Percentiles rank a stretch among this genome's conserved stretches.
Evolutionary conservation across 768 basidiomycete genomes (phyloP).

Genomic region (Pulveroboletus ravenelii): DNA sequence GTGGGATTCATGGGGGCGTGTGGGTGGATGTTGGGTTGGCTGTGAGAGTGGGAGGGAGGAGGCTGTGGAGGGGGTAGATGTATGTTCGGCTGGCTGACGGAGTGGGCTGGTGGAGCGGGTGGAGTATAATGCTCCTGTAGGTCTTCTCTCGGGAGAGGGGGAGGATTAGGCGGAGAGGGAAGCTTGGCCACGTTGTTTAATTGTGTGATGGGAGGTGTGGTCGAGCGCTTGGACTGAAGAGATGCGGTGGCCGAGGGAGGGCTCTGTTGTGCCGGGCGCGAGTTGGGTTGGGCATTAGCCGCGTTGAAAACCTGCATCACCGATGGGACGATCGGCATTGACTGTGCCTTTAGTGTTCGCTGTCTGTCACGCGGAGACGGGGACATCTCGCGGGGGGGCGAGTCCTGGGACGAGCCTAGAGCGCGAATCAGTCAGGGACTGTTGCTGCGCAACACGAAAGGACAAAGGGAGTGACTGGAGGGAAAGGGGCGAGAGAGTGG

Average conservation of each 20-base stretch:
- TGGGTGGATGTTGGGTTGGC: constrained; percentile 25
- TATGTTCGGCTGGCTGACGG: constrained; percentile 28
- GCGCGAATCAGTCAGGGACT: constrained; percentile 1
- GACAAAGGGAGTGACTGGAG: background rate
- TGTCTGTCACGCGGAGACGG: constrained; percentile 45
- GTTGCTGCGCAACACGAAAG: background rate
- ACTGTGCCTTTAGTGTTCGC: constrained; percentile 53
- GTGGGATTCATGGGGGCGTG: constrained; percentile 28
- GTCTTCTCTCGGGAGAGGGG: constrained; percentile 7
- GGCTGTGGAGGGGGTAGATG: constrained; percentile 33
- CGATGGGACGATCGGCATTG: constrained; percentile 58
- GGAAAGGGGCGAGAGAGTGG: background rate
- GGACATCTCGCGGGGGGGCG: constrained; percentile 39
- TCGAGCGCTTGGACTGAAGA: constrained; percentile 32
- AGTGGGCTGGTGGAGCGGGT: constrained; percentile 32
- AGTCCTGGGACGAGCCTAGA: constrained; percentile 25
- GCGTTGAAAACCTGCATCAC: constrained; percentile 48
- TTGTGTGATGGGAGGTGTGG: constrained; percentile 32
- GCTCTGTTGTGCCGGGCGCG: constrained; percentile 35
- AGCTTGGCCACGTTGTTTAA: constrained; percentile 32
- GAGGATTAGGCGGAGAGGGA: constrained; percentile 19
- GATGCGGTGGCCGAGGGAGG: constrained; percentile 32
- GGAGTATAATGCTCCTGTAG: constrained; percentile 43
- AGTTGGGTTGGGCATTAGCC: constrained; percentile 34
- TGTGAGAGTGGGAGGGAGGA: constrained; percentile 32